Evolutionary conservation across 2,329 filamentous ascomycete genomes (phyloP).

Genomic region (Cercospora janseana): DNA sequence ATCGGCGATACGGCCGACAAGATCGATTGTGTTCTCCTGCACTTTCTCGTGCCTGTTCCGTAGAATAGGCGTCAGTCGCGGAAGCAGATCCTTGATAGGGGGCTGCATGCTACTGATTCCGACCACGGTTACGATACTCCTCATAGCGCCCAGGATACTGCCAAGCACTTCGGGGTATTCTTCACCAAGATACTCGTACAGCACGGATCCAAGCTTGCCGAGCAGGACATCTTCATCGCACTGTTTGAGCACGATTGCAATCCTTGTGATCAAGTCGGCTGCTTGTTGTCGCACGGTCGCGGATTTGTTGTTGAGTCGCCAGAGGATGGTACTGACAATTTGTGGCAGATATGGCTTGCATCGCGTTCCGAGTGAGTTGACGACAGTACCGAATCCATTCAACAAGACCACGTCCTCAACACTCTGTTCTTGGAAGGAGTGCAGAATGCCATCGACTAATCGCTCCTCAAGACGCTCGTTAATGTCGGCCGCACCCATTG

Average conservation of each 20-base stretch:
- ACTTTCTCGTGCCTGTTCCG: conserved; percentile 99
- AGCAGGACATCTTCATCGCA: conserved; percentile 94
- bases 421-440: conserved; percentile 96
- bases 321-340: conserved; percentile 94
- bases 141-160: conserved; percentile 89
- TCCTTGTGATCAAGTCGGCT: conserved; percentile 91
- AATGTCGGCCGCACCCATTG: conserved; percentile 89
- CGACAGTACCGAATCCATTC: conserved; percentile 95
- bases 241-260: conserved; percentile 98
- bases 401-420: conserved; percentile 94
- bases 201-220: conserved; percentile 88
- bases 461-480: conserved; percentile 88
- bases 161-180: conserved; percentile 97
- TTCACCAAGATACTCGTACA: conserved; percentile 98
- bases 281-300: conserved; percentile 95
- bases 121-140: conserved; percentile 95
- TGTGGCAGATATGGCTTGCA: conserved; percentile 97
- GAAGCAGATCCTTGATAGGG: conserved; percentile 91
- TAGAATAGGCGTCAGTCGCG: conserved; percentile 93
- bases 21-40: conserved; percentile 97
- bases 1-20: conserved; percentile 96
- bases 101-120: conserved; percentile 98
- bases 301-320: conserved; percentile 96
- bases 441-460: conserved; percentile 89
- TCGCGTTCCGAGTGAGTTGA: conserved; percentile 87